Conservation (phyloP, 768 basidiomycete genomes). For the Lentinula guzmanii region DNA sequence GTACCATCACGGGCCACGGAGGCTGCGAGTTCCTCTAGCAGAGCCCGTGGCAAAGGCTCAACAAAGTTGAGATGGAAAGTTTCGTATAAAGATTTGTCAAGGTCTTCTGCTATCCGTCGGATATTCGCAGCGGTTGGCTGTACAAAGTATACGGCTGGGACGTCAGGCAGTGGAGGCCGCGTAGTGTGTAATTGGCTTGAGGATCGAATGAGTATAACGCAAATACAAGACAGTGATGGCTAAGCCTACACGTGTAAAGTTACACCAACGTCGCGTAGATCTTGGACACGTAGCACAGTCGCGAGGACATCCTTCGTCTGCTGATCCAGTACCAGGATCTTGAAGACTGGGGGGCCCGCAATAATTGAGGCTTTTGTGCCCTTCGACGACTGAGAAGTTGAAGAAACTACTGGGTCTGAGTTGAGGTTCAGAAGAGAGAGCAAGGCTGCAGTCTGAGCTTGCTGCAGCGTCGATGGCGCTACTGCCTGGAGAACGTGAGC, state of each 20-base stretch:
- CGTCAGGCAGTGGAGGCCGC: conserved; percentile 87
- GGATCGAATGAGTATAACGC: conserved; percentile 4
- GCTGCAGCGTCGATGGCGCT: conserved; percentile 65
- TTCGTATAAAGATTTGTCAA: conserved; percentile 85
- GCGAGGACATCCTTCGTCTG: conserved; percentile 95
- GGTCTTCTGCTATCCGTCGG: conserved; percentile 87
- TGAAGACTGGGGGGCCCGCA: conserved; percentile 85
- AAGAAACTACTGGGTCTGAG: conserved; percentile 28
- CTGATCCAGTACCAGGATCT: conserved; percentile 91
- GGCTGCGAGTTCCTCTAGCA: conserved; percentile 91
- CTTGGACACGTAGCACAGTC: conserved; percentile 92
- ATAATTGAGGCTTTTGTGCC: conserved; percentile 42
- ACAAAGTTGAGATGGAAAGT: conserved; percentile 94
- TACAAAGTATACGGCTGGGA: conserved; percentile 96
- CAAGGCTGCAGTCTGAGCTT: conserved; percentile 82
- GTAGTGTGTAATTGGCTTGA: conserved; percentile 83
- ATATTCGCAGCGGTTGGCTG: conserved; percentile 85
- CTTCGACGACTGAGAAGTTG: conserved; percentile 30
- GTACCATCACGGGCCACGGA: conserved; percentile 82
- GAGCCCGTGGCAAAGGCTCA: conserved; percentile 79
- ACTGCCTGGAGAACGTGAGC: conserved; percentile 21
- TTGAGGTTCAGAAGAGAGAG: conserved; percentile 86
- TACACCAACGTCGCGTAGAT: conserved; percentile 93
- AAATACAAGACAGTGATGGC: conserved; percentile 3
- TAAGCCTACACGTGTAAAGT: conserved; percentile 90